Base-by-base conservation (phyloP, 1,284 basidiomycete genomes). In the Schizophyllum amplum region DNA sequence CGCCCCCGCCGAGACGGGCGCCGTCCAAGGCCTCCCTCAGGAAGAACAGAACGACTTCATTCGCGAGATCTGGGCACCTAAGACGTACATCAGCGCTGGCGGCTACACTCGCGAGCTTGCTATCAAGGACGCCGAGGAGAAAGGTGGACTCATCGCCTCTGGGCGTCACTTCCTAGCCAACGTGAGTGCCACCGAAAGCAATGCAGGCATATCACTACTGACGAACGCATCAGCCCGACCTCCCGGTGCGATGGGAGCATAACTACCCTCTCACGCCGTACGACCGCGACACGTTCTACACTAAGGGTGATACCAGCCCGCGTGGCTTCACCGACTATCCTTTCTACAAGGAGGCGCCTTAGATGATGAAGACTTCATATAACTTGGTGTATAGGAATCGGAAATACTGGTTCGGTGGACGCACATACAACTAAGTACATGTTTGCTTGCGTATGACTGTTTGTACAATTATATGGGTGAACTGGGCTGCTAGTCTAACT, bases 101-200 rank as follows among this genome's bases (percentile, higher is more conserved):
- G 55, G 66, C 15, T 71, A 70, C 24, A 71, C 69, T 66, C 58
- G 59, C 1, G 63, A 64, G 0, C 64, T 63, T 27, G 53, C 64
- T 5, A 73, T 78, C 56, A 69, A 79, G 52, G 63, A 66, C 0
- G 71, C 74, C 0, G 76, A 76, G 27, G 76, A 63, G 61, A 2
- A 56, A 57, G 1, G 61, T 61, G 51, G 61, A 61, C 42, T 75
- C 6, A 62, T 79, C 48, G 73, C 70, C 0, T 74, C 77, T 54
- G 79, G 79, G 0, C 64, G 79, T 25, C 64, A 65, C 59, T 78
- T 72, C 59, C 75, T 76, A 61, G 66, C 65, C 24, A 72, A 70
- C 60, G 66, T 71, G 63, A 64, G n/a, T n/a, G n/a, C n/a, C n/a
- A n/a, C n/a, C n/a, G n/a, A n/a, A n/a, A n/a, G n/a, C n/a, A n/a